Percentiles rank a stretch among this genome's conserved stretches.
Conservation (phyloP, 305 asterid species). For the Ilex paraguariensis region DNA sequence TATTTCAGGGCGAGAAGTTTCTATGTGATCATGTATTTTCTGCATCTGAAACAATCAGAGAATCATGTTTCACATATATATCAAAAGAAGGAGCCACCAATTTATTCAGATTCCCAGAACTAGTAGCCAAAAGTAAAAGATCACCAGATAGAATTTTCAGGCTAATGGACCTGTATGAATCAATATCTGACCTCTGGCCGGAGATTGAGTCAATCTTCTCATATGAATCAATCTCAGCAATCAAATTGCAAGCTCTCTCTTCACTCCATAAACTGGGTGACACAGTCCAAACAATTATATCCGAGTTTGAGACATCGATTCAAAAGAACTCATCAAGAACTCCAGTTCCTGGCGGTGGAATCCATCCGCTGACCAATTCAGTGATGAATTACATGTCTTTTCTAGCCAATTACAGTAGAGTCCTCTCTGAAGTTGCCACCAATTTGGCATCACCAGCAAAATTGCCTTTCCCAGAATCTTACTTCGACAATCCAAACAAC, state of each 20-base stretch:
- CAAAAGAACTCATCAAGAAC: constrained; percentile 49
- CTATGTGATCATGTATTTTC: constrained; percentile 53
- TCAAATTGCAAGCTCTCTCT: constrained; percentile 47
- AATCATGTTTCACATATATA: constrained; percentile 44
- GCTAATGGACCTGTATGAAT: constrained; percentile 40
- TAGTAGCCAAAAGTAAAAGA: constrained; percentile 38
- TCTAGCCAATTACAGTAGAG: constrained; percentile 45
- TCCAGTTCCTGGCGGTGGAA: constrained; percentile 55
- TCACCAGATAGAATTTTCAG: constrained; percentile 38
- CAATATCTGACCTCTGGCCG: constrained; percentile 42
- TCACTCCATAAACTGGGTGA: constrained; percentile 40
- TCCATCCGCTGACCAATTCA: constrained; percentile 46
- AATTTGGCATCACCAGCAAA: constrained; percentile 14
- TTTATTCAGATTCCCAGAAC: constrained; percentile 52
- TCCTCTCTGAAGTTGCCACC: constrained; percentile 32
- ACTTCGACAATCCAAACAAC: constrained; percentile 25
- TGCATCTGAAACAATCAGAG: constrained; percentile 38
- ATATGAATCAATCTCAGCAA: constrained; percentile 34
- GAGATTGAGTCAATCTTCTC: constrained; percentile 57
- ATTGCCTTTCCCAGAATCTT: constrained; percentile 42
- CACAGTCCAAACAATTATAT: constrained; percentile 31
- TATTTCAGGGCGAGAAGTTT: constrained; percentile 49
- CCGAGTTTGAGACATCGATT: constrained; percentile 45
- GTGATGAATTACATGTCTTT: constrained; percentile 36
- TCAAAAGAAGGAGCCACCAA: constrained; percentile 39